These are phyloP conservation scores for Apiospora kogelbergensis DNA, from an alignment of 2,329 filamentous ascomycete genomes.

Conservation along the genomic window DNA sequence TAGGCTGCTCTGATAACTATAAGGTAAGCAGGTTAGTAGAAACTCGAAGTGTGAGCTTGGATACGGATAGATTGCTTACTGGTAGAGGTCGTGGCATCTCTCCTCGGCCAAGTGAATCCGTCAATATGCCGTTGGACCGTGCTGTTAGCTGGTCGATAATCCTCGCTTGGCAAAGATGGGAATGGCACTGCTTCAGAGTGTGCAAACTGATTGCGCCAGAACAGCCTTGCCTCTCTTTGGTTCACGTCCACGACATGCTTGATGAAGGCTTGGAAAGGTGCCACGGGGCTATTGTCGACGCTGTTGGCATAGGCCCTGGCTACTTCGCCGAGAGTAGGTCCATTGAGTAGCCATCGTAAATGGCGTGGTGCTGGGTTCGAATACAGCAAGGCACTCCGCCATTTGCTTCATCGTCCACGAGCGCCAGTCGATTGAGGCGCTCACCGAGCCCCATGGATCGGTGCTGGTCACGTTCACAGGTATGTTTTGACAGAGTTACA, in stretches of 20 bases:
- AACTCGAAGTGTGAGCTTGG: background rate
- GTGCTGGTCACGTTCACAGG: background rate
- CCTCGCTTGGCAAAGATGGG: background rate
- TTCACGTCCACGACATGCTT: background rate
- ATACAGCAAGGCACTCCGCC: background rate
- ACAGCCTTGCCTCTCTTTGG: background rate
- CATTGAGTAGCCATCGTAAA: background rate
- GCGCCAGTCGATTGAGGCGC: background rate
- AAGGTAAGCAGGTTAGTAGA: background rate
- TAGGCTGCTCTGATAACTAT: slow-evolving; percentile 3
- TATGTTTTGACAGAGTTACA: background rate
- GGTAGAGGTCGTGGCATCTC: slow-evolving; percentile 4
- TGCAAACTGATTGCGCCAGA: slow-evolving; percentile 6
- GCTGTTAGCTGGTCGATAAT: slow-evolving; percentile 7
- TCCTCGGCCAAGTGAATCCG: background rate
- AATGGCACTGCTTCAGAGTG: slow-evolving; percentile 1
- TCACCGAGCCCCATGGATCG: background rate
- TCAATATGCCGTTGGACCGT: background rate
- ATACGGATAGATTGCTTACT: background rate
- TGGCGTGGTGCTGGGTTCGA: background rate
- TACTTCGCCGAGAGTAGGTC: background rate
- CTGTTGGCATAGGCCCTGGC: background rate
- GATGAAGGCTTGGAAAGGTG: background rate
- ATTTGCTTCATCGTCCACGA: background rate
- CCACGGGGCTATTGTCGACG: background rate